Base-by-base conservation (phyloP, 2,329 filamentous ascomycete genomes). In the Neocatenulostroma microsporum region DNA sequence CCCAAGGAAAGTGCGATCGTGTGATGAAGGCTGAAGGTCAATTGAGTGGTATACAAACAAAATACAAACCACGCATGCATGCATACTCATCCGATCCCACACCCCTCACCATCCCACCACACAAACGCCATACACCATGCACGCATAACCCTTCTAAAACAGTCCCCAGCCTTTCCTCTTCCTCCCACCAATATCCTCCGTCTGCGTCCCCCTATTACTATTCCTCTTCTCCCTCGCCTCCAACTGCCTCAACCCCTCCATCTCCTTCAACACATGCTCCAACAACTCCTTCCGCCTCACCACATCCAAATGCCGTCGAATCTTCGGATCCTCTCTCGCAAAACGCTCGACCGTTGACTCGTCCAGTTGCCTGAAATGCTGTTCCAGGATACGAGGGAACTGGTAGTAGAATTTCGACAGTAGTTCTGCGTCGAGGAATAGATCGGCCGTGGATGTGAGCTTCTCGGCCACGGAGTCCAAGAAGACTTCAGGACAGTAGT, bases 391-490 rank as follows among this genome's bases (percentile, higher is more conserved):
- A 25, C 91, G 77, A 1, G 91, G 91, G 62, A 98, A 98, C 57
- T 71, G 87, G 65, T 95, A 94, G 67, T 94, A 95, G 60, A 96
- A 98, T 56, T 98, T 94, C 2, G 84, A 89, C 13, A 98, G 75
- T 14, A 98, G 74, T 65, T 98, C 93, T 9, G 96, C 91, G 55
- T 98, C 95, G 20, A 98, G 74, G 70, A 98, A 98, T 0, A 98
- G 76, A 7, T 98, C 91, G 2, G 91, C 89, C 0, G 91, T 98
- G 2, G 86, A 82, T 3, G 89, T 93, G 32, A 98, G 75, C 63
- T 96, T 96, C 49, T 88, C 85, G 2, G 91, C 88, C 2, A 94
- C 91, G 3, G 93, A 87, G 54, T 98, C 88, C n/a, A 98, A 77
- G 68, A 98, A 98, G 12, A 98, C 77, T 59, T 98, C 91, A 0